These are phyloP conservation scores for Aureobasidium sp. DNA, from an alignment of 2,329 filamentous ascomycete genomes.

Conservation along the genomic window DNA sequence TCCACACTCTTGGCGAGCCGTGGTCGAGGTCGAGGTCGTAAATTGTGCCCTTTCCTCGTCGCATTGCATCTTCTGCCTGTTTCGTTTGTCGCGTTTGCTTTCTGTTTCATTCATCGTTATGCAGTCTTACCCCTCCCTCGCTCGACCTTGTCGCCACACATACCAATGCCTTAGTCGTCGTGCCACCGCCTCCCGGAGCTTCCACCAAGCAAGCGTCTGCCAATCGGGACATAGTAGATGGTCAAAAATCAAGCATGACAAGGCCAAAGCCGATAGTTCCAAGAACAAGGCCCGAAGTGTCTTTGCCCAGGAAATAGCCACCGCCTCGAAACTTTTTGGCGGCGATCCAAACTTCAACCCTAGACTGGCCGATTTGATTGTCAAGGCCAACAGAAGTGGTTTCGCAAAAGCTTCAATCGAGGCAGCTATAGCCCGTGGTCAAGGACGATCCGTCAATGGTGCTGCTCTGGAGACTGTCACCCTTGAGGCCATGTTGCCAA, in stretches of 20 bases:
- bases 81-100: background rate
- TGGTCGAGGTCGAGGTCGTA: background rate
- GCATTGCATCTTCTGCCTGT: background rate
- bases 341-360: slow-evolving; percentile 66
- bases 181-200: slow-evolving; percentile 5
- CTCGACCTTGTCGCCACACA: background rate
- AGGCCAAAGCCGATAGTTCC: slow-evolving; percentile 73
- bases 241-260: slow-evolving; percentile 95
- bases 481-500: slow-evolving; percentile 72
- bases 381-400: slow-evolving; percentile 73
- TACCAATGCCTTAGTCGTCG: slow-evolving; percentile 9
- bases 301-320: slow-evolving; percentile 64
- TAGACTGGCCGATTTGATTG: slow-evolving; percentile 63
- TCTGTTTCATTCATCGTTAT: background rate
- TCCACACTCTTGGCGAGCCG: background rate
- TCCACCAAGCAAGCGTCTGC: slow-evolving; percentile 13
- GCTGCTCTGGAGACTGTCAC: slow-evolving; percentile 66
- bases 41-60: background rate
- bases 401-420: slow-evolving; percentile 83
- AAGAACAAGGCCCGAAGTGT: slow-evolving; percentile 64
- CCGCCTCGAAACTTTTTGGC: slow-evolving; percentile 72
- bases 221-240: slow-evolving; percentile 78
- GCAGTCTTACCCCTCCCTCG: slow-evolving; percentile 2
- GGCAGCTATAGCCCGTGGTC: slow-evolving; percentile 75
- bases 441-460: slow-evolving; percentile 70